phyloP scores from a whole-genome alignment of 805 yeast genomes.

The Ogataea salicorniae region DNA sequence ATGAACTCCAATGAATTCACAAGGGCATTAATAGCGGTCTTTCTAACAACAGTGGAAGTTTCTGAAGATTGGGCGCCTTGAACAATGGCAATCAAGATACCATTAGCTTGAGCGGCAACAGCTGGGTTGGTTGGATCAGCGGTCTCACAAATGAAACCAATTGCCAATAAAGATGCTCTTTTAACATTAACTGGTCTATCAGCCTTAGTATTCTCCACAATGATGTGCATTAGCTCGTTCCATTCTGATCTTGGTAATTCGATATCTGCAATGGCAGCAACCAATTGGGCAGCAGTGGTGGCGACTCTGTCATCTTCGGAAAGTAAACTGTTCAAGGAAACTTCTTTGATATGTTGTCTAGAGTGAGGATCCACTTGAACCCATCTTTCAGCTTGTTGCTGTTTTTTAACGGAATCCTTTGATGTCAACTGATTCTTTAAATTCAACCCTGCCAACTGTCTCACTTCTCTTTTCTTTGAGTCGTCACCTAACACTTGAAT shows the following conservation, averaged over 20 bases:
- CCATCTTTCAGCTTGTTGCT: slow-evolving; percentile 72
- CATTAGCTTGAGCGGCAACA: slow-evolving; percentile 80
- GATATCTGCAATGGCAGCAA: slow-evolving; percentile 95
- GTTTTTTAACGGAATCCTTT: slow-evolving; percentile 60
- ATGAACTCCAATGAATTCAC: slow-evolving; percentile 89
- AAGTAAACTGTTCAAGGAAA: slow-evolving; percentile 58
- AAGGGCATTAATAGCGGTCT: slow-evolving; percentile 88
- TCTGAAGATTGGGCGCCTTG: slow-evolving; percentile 92
- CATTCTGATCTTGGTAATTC: slow-evolving; percentile 86
- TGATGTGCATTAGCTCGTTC: slow-evolving; percentile 77
- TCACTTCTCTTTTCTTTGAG: slow-evolving; percentile 63
- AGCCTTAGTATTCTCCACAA: slow-evolving; percentile 80
- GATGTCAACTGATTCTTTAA: slow-evolving; percentile 85
- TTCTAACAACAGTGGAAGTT: slow-evolving; percentile 66
- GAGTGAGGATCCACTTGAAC: slow-evolving; percentile 47
- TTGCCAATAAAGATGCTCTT: slow-evolving; percentile 79
- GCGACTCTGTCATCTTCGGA: slow-evolving; percentile 75
- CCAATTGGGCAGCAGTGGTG: slow-evolving; percentile 84
- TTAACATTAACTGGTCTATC: slow-evolving; percentile 76
- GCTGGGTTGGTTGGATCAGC: slow-evolving; percentile 80
- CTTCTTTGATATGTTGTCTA: slow-evolving; percentile 61
- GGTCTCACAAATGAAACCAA: slow-evolving; percentile 94
- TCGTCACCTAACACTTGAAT: slow-evolving; percentile 68
- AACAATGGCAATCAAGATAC: slow-evolving; percentile 89
- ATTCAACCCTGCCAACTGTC: slow-evolving; percentile 86